Evolutionary conservation across 2,329 filamentous ascomycete genomes (phyloP).

Genomic region (Pestalotiopsis fici): DNA sequence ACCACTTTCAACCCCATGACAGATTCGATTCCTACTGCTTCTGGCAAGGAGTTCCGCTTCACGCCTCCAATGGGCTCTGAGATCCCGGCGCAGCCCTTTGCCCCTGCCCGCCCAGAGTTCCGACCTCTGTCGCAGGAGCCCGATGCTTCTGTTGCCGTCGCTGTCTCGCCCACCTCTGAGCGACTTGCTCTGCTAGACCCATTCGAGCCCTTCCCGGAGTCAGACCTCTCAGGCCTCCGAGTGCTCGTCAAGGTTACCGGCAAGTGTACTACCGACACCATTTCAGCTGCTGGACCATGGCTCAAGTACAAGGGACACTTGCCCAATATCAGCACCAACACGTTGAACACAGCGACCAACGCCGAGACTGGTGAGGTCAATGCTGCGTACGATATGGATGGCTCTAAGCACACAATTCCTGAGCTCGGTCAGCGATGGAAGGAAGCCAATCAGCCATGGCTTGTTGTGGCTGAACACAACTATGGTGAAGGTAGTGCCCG

Average conservation of each 20-base stretch:
- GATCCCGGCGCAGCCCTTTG: constrained; percentile 67
- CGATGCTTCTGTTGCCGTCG: constrained; percentile 69
- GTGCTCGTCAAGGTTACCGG: constrained; percentile 96
- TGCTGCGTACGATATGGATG: constrained; percentile 83
- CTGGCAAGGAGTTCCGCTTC: constrained; percentile 84
- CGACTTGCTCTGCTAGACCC: constrained; percentile 90
- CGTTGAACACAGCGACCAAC: constrained; percentile 91
- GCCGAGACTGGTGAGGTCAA: constrained; percentile 92
- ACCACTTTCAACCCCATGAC: constrained; percentile 97
- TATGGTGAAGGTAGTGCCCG: constrained; percentile 90
- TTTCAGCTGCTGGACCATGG: constrained; percentile 95
- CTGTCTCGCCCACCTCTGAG: constrained; percentile 83
- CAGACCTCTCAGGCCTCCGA: constrained; percentile 74
- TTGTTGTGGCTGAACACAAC: constrained; percentile 97
- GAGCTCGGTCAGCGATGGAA: constrained; percentile 87
- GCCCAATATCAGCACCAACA: constrained; percentile 97
- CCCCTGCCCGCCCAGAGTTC: constrained; percentile 66
- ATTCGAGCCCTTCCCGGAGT: constrained; percentile 78
- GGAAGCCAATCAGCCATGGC: constrained; percentile 73
- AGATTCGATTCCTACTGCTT: constrained; percentile 77
- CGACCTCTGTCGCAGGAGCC: constrained; percentile 72
- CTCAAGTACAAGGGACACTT: constrained; percentile 99
- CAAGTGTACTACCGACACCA: constrained; percentile 98
- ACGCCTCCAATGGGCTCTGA: constrained; percentile 72
- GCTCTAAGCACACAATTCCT: constrained; percentile 75